phyloP scores from a whole-genome alignment of 2,329 filamentous ascomycete species.

The Shiraia bambusicola region DNA sequence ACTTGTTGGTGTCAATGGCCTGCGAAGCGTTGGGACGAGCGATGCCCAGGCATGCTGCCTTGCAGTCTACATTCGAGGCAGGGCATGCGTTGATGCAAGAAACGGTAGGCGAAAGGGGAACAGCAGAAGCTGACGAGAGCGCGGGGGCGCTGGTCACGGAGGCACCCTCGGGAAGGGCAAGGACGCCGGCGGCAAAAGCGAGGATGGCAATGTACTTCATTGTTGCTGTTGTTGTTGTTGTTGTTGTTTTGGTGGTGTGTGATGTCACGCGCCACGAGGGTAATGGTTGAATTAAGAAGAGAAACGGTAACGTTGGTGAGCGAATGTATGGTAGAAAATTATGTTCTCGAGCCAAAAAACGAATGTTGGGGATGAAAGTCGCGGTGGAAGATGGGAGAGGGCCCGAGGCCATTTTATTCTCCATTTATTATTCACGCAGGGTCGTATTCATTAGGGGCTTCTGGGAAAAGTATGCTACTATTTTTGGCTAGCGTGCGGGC shows the following conservation, averaged over 20 bases:
- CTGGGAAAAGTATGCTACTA: slow-evolving; percentile 4
- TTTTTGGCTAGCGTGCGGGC: slow-evolving; percentile 16
- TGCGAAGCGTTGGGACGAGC: slow-evolving; percentile 55
- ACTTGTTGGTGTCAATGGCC: slow-evolving; percentile 54
- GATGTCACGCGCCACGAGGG: slow-evolving; percentile 3
- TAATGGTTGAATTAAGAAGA: slow-evolving; percentile 18
- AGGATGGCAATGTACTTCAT: slow-evolving; percentile 52
- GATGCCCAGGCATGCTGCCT: slow-evolving; percentile 53
- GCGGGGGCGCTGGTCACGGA: slow-evolving; percentile 40
- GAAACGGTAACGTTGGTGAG: slow-evolving; percentile 14
- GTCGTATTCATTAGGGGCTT: slow-evolving; percentile 1
- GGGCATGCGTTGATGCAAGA: slow-evolving; percentile 45
- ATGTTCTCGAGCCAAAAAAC: slow-evolving; percentile 21
- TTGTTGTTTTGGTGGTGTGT: slow-evolving; percentile 21
- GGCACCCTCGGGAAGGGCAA: slow-evolving; percentile 46
- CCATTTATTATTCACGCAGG: slow-evolving; percentile 1
- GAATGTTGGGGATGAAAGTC: slow-evolving; percentile 19
- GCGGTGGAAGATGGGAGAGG: background rate
- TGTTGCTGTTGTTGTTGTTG: slow-evolving; percentile 23
- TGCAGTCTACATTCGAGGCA: slow-evolving; percentile 52
- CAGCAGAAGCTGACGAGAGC: slow-evolving; percentile 25
- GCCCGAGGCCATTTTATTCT: slow-evolving; percentile 6
- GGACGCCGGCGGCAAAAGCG: slow-evolving; percentile 48
- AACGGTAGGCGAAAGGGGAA: slow-evolving; percentile 27
- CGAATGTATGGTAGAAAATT: slow-evolving; percentile 20